Conservation (phyloP, 805 yeast genomes). For the Candida easanensis region DNA sequence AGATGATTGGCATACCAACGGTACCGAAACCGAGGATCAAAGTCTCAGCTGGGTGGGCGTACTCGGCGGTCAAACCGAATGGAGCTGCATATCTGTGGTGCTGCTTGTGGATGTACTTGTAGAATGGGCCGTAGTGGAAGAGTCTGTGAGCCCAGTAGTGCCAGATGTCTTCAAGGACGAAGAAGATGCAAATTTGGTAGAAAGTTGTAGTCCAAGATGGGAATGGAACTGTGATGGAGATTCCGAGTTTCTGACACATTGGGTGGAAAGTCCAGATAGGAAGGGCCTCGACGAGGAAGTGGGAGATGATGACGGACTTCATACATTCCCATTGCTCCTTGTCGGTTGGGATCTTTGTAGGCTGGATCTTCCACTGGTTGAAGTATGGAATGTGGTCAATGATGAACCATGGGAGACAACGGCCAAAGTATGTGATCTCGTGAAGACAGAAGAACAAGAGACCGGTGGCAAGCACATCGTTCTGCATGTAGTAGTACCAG, state of each 20-base stretch:
- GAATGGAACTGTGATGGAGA: slow-evolving; percentile 79
- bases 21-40: slow-evolving; percentile 91
- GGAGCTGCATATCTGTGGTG: slow-evolving; percentile 99
- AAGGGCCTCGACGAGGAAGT: slow-evolving; percentile 88
- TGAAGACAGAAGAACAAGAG: slow-evolving; percentile 76
- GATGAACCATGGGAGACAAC: slow-evolving; percentile 90
- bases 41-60: slow-evolving; percentile 95
- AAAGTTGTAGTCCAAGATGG: slow-evolving; percentile 61
- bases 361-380: slow-evolving; percentile 85
- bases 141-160: slow-evolving; percentile 94
- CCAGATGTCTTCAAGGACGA: slow-evolving; percentile 90
- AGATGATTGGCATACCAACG: slow-evolving; percentile 88
- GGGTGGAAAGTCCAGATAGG: slow-evolving; percentile 99
- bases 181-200: slow-evolving; percentile 71
- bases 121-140: slow-evolving; percentile 84
- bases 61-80: slow-evolving; percentile 94
- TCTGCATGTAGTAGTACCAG: slow-evolving; percentile 79
- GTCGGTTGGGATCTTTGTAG: slow-evolving; percentile 72
- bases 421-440: slow-evolving; percentile 86
- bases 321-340: slow-evolving; percentile 93
- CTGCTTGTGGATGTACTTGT: slow-evolving; percentile 93
- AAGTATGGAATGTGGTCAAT: slow-evolving; percentile 85
- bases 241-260: slow-evolving; percentile 76
- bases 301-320: slow-evolving; percentile 79
- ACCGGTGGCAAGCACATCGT: slow-evolving; percentile 92